These are phyloP conservation scores for Ophiocordyceps camponoti-rufipedis DNA, from an alignment of 2,329 filamentous ascomycete genomes.

Conservation along the genomic window DNA sequence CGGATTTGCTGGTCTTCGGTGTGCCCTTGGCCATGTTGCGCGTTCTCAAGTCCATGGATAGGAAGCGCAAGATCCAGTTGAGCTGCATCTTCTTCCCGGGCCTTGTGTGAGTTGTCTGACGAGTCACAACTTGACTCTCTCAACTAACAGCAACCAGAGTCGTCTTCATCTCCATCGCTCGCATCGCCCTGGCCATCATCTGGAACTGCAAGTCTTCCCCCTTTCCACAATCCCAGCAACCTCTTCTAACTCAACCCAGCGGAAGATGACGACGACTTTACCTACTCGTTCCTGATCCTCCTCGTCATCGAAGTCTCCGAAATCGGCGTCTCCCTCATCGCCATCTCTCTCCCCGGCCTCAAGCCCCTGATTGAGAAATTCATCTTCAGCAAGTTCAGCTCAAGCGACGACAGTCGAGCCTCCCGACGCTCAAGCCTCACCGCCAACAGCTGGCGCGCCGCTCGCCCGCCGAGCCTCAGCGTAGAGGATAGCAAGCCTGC, in stretches of 20 bases:
- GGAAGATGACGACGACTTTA: not conserved
- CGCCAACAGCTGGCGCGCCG: too few relatives aligned
- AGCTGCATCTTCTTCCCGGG: conserved; percentile 1
- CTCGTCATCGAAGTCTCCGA: conserved; percentile 29
- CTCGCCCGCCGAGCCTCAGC: too few relatives aligned
- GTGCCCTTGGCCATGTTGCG: conserved; percentile 1
- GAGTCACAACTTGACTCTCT: too few relatives aligned
- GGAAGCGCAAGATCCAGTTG: conserved; percentile 1
- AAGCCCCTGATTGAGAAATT: conserved; percentile 25
- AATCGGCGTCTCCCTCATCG: conserved; percentile 28
- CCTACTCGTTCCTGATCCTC: conserved; percentile 7
- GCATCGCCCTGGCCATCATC: not conserved
- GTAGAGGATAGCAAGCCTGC: too few relatives aligned
- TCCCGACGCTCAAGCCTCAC: not conserved
- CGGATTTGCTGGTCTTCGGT: conserved; percentile 2
- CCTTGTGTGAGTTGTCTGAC: conserved; percentile 4
- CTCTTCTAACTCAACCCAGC: not conserved
- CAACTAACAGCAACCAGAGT: not conserved
- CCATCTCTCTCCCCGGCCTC: conserved; percentile 29
- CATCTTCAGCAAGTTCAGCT: conserved; percentile 9
- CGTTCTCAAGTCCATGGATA: not conserved
- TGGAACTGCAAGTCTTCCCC: not conserved
- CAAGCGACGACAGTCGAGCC: not conserved
- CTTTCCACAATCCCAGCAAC: too few relatives aligned
- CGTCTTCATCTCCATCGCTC: not conserved